These are phyloP conservation scores for Boletellus emodensis DNA, from an alignment of 768 basidiomycete species.

Conservation along the genomic window DNA sequence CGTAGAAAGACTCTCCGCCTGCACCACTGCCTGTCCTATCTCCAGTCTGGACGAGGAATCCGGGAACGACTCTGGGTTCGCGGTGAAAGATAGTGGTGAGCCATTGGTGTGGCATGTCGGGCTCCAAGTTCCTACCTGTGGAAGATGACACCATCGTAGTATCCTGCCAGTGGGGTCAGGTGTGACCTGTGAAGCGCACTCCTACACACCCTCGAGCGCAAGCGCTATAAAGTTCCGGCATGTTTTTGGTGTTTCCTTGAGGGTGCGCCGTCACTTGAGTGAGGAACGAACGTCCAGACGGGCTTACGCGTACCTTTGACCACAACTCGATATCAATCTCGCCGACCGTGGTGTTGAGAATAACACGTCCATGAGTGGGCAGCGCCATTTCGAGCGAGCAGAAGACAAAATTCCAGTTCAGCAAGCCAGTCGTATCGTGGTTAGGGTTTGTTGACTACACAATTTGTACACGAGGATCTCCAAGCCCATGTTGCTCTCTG, in stretches of 20 bases:
- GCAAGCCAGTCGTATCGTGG: slow-evolving; percentile 3
- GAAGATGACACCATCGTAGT: slow-evolving; percentile 94
- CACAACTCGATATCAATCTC: slow-evolving; percentile 89
- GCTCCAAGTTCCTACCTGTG: slow-evolving; percentile 59
- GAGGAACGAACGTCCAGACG: neutral
- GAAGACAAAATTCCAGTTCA: neutral
- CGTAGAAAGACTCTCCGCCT: slow-evolving; percentile 94
- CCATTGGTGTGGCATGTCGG: neutral
- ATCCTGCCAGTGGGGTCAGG: slow-evolving; percentile 50
- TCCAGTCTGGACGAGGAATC: slow-evolving; percentile 93
- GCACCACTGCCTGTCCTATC: slow-evolving; percentile 88
- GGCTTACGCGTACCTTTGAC: slow-evolving; percentile 63
- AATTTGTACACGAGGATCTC: neutral
- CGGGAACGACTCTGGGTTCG: slow-evolving; percentile 69
- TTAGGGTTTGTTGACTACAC: slow-evolving; percentile 18
- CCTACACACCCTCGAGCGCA: slow-evolving; percentile 78
- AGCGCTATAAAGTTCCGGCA: slow-evolving; percentile 88
- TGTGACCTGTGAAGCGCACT: neutral
- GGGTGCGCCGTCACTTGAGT: neutral
- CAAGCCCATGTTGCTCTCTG: neutral
- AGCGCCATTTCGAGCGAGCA: slow-evolving; percentile 55
- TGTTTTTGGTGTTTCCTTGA: slow-evolving; percentile 87
- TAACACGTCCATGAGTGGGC: slow-evolving; percentile 81
- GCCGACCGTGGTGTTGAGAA: slow-evolving; percentile 85
- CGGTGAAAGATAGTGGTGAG: neutral